Evolutionary conservation across 768 basidiomycete species (phyloP).

Genomic region (Pulveroboletus frians): DNA sequence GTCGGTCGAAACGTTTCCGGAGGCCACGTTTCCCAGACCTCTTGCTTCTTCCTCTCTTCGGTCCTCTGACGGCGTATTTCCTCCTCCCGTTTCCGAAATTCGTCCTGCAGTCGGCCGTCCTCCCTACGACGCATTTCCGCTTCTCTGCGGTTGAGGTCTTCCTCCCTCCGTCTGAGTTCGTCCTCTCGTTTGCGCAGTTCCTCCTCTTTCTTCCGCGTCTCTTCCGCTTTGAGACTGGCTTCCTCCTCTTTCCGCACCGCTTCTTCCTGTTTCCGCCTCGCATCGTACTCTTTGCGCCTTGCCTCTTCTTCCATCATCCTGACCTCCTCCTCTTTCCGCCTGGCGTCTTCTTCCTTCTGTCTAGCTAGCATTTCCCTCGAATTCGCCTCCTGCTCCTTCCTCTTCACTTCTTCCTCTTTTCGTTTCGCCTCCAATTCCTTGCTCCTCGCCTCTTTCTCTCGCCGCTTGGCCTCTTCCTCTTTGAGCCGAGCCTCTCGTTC

Average conservation of each 20-base stretch:
- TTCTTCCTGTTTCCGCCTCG: conserved; percentile 27
- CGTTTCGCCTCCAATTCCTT: conserved; percentile 19
- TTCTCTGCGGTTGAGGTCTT: conserved; percentile 28
- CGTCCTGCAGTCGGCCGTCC: conserved; percentile 24
- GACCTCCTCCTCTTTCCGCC: conserved; percentile 25
- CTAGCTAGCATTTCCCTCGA: conserved; percentile 14
- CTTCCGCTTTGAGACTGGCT: conserved; percentile 22
- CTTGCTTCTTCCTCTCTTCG: conserved; percentile 29
- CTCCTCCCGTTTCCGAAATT: conserved; percentile 30
- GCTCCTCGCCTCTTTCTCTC: conserved; percentile 23
- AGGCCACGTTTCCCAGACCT: conserved; percentile 28
- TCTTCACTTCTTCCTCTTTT: conserved; percentile 25
- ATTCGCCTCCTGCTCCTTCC: conserved; percentile 26
- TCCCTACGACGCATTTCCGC: conserved; percentile 29
- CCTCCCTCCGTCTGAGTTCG: conserved; percentile 28
- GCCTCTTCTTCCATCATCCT: conserved; percentile 24
- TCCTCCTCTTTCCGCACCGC: conserved; percentile 29
- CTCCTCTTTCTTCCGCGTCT: conserved; percentile 23
- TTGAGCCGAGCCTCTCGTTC: conserved; percentile 16
- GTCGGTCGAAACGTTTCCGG: conserved; percentile 21
- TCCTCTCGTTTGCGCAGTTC: conserved; percentile 25
- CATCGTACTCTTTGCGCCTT: conserved; percentile 28
- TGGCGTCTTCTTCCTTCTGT: conserved; percentile 28
- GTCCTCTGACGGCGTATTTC: conserved; percentile 28
- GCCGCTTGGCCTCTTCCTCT: conserved; percentile 27